Evolutionary conservation across 805 yeast genomes (phyloP), one percentile per base, ranked within the genome.

Genomic region (Jamesozyma jinghongensis): DNA sequence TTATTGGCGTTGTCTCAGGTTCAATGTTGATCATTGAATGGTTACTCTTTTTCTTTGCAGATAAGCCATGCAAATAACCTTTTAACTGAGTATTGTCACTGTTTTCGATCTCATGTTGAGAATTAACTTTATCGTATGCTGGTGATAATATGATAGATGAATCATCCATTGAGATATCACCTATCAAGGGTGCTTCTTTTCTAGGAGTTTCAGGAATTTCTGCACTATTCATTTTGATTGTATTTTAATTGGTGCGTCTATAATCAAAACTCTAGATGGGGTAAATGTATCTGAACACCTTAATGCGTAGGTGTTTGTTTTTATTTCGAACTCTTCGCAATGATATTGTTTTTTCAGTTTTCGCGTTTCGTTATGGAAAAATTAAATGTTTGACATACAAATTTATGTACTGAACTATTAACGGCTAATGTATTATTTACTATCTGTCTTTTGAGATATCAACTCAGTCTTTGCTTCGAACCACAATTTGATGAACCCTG

Each of bases 401-500:
- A n/a, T n/a, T n/a, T n/a, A n/a, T n/a, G n/a, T n/a, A n/a, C n/a
- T n/a, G n/a, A n/a, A n/a, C n/a, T n/a, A n/a, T n/a, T n/a, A 25
- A 25, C 12, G 27, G 27, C 27, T 25, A 8, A 25, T 29, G 6
- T 29, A 6, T 29, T 17, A 31, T 13, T 16, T 16, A 17, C 13
- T 31, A 14, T 26, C 29, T 28, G 26, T 22, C 10, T 10, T 22
- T 22, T 22, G 26, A 10, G 26, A 22, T 3, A 11, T 28, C 29
- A 37, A 20, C 7, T 40, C 37, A 11, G 38, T 28, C 19, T 38
- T 49, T n/a, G 57, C 54, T 20, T 44, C 46, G 19, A 49, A 45
- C 63, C 63, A 61, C 14, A 59, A 41, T 37, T 58, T 61, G 19
- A 46, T 43, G 17, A 61, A 48, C 1, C 62, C 62, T 4, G 51